Conservation (phyloP, 257 asterid genomes). For the Fraxinus quadrangulata region DNA sequence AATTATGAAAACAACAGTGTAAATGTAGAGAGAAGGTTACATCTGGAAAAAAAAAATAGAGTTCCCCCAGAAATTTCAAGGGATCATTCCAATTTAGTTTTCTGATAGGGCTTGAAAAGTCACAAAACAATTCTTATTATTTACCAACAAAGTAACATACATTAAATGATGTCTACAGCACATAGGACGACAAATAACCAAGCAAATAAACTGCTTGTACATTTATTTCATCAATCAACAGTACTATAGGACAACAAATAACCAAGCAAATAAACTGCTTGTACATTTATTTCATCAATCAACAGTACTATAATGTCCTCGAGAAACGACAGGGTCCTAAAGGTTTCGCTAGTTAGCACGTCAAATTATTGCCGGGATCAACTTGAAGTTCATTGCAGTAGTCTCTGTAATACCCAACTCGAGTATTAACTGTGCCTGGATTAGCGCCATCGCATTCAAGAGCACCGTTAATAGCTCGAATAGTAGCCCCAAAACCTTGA, state of each 20-base stretch:
- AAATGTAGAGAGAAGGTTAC: too few relatives aligned
- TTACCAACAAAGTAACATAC: background rate
- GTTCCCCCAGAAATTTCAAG: too few relatives aligned
- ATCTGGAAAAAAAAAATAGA: too few relatives aligned
- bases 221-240: too few relatives aligned
- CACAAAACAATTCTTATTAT: too few relatives aligned
- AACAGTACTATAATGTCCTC: background rate
- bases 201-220: too few relatives aligned
- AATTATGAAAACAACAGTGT: too few relatives aligned
- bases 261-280: background rate
- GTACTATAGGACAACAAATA: background rate
- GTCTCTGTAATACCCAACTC: conserved; percentile 18
- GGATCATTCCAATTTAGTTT: too few relatives aligned
- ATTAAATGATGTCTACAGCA: background rate
- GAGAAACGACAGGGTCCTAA: background rate
- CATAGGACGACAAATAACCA: too few relatives aligned
- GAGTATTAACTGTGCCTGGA: conserved; percentile 12
- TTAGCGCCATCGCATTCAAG: conserved; percentile 23
- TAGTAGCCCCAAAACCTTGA: conserved; percentile 28
- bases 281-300: background rate
- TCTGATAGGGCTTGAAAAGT: too few relatives aligned
- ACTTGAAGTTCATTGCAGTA: conserved; percentile 28
- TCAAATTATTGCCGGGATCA: conserved; percentile 19
- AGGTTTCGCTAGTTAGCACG: background rate
- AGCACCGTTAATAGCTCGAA: conserved; percentile 30